Evolutionary conservation across 257 asterid genomes (phyloP), one percentile per base, ranked within the genome.

Genomic region (Leonotis leonurus): DNA sequence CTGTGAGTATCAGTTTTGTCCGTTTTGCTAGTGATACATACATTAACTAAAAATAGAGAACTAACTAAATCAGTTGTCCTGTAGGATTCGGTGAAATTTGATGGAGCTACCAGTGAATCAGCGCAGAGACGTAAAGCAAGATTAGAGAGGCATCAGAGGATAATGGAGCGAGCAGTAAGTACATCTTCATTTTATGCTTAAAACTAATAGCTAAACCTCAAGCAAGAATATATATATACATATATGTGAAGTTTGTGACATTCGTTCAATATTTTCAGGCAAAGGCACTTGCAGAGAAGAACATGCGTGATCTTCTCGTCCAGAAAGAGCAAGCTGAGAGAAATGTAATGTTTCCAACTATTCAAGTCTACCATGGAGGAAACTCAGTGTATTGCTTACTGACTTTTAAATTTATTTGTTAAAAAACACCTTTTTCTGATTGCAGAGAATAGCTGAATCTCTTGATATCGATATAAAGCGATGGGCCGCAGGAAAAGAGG

Each of bases 291-390:
- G 96, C 85, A 6, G 97, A 90, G 87, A 90, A 90, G 85, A 90
- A 87, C 64, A 77, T 70, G 74, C 95, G 96, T 0, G 97, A 90
- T 77, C 65, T 77, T 74, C 87, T 81, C 69, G 90, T 82, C 73
- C 95, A 87, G 80, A 90, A 82, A 76, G 97, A 90, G 72, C 97
- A 90, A 74, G 86, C 87, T 27, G 95, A 90, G 85, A 85, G 91
- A 87, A 83, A 74, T 73, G 97, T 90, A 87, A 80, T 33, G 44
- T 57, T 30, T 58, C 72, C 30, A 4, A 11, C 24, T 8, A 44
- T 27, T 30, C 46, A 53, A 45, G 40, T 35, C 25, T 64, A 8
- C 8, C 6, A 32, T 56, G 45, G 14, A n/a, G 16, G 18, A 56
- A 40, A 2, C 12, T 36, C 70, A 43, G 33, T 27, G 21, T 35